Base-by-base conservation (phyloP, 2,329 filamentous ascomycete genomes). In the Colletotrichum shisoi region DNA sequence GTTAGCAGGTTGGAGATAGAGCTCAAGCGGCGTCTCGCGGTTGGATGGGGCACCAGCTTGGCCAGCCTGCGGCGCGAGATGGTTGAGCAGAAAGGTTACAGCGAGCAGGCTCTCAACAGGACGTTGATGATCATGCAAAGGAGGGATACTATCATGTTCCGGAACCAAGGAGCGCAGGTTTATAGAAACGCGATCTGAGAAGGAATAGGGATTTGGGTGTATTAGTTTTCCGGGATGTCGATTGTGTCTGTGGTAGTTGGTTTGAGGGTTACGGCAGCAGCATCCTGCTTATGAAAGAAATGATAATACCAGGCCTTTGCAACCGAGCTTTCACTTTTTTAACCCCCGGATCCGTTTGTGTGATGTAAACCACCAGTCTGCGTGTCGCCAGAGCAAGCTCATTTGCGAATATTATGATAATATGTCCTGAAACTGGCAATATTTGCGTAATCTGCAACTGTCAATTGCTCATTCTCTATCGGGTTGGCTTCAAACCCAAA, bases 21-120 rank as follows among this genome's bases (percentile, higher is more conserved):
- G 81, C 82, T 99, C 58, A 90, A 92, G 79, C 87, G 93, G 64
- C 86, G 94, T 31, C 81, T 99, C 72, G 94, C 95, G 0, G 95
- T 99, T 71, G 95, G 95, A 21, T 99, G 94, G 92, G 95, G 91
- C 74, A 97, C 94, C 1, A 96, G 91, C 74, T 79, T 98, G 65
- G 91, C 92, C 0, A 96, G 92, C 1, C 80, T 99, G 71, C 87
- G 91, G 70, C 86, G 92, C 52, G 95, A 99, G 77, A 94, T 99
- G 83, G 93, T 96, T 5, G 93, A 97, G 74, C 90, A 91, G 15
- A 93, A 94, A 77, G 93, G 93, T 0, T 98, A 94, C 79, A 93
- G 87, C 70, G 95, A 98, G 79, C 90, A 93, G 76, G 89, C 89
- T 17, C 83, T 99, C 37, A 94, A 94, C 71, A 83, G 94, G 72